Base-by-base conservation (phyloP, 352 stramenopile genomes). In the Phytophthora quininea region DNA sequence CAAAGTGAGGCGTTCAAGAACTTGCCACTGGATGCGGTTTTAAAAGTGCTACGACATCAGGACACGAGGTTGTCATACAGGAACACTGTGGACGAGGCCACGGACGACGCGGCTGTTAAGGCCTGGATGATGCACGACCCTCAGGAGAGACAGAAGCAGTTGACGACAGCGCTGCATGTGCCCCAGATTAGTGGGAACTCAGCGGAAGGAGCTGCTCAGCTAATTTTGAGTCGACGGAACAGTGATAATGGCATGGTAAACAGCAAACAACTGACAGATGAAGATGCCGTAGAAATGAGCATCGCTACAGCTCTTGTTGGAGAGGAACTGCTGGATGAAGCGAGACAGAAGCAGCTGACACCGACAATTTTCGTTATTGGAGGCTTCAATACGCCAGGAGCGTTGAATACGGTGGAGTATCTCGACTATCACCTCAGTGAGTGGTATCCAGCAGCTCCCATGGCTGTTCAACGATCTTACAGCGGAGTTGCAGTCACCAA, bases 341-440 rank as follows among this genome's bases (percentile, higher is more conserved):
- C 29, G 1, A 68, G 27, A 10, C 49, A 67, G 11, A 55, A 66
- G 12, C 64, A 71, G 19, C 43, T 68, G 33, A 88, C 72, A 3
- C 82, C 85, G 11, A 83, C 81, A 10, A 81, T 91, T 58, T 89
- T 92, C 53, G 85, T 76, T 3, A 79, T 92, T 32, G 85, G 85
- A n/a, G 85, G 85, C 0, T 89, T 90, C 37, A 90, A 90, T 49
- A 84, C 81, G 0, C 77, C 81, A 3, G 79, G 69, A 1, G 78
- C 82, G 27, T 57, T 91, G 11, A 79, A 82, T 29, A 77, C 76
- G 2, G 75, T 90, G 29, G 85, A 93, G 59, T 88, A 84, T 48
- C 60, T 93, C 5, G 85, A 93, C 47, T 89, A 90, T 49, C 76
- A 90, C 46, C 62, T 67, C 15, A 73, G 78, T 24, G 71, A 87